Percentiles rank a stretch among this genome's conserved stretches.
phyloP scores from a whole-genome alignment of 2,329 filamentous ascomycete species.

The Catunica adiposa region DNA sequence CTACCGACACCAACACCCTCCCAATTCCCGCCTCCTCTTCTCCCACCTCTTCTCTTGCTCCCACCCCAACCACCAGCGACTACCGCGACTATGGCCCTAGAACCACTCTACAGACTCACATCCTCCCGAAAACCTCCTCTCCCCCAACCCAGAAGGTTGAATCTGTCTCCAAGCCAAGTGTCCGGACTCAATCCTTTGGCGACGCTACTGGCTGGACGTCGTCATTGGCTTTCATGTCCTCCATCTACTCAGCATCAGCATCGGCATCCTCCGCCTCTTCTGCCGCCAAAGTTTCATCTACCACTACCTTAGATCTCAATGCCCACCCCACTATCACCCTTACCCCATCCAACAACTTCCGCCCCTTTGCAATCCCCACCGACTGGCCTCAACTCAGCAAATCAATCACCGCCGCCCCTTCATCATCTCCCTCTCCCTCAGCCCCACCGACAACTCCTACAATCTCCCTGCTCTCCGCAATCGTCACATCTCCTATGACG shows the following conservation, averaged over 20 bases:
- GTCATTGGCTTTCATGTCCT: neutral
- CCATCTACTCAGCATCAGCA: neutral
- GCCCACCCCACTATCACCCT: neutral
- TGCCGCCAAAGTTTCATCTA: neutral
- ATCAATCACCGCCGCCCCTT: neutral
- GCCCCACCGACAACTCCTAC: neutral
- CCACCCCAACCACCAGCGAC: neutral
- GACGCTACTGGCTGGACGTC: neutral
- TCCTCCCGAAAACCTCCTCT: neutral
- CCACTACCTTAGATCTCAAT: no score
- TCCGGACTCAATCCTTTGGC: neutral
- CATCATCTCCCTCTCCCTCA: neutral
- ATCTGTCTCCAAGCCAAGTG: neutral
- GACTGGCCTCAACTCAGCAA: neutral
- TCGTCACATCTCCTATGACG: conserved; percentile 2
- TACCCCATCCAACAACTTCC: neutral
- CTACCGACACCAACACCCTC: neutral
- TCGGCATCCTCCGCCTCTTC: neutral
- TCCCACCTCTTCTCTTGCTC: neutral
- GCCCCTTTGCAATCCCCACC: neutral
- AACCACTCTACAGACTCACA: neutral
- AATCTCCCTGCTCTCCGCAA: neutral
- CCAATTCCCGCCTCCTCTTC: no score
- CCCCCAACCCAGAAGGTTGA: neutral
- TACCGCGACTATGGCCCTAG: neutral